Conservation (phyloP, 2,329 filamentous ascomycete species). For the Pyrenophora seminiperda region DNA sequence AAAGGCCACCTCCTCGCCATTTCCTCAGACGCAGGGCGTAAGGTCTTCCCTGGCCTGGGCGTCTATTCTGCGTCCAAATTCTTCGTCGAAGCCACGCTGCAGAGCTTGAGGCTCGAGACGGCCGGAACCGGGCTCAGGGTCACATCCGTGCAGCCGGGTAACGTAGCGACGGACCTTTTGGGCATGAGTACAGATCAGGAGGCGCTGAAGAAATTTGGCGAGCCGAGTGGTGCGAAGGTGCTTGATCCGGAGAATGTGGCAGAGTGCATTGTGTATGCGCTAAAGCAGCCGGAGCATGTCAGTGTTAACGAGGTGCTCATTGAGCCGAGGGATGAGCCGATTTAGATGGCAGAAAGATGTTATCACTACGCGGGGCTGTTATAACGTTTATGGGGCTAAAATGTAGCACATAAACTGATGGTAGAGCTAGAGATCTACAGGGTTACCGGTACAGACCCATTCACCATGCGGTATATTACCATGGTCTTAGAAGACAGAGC, state of each 20-base stretch:
- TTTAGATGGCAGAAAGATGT: conserved; percentile 15
- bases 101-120: conserved; percentile 75
- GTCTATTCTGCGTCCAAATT: conserved; percentile 85
- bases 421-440: no score
- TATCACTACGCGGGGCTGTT: neutral
- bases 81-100: conserved; percentile 83
- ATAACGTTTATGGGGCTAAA: neutral
- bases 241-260: conserved; percentile 76
- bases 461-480: no score
- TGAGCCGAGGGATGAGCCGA: conserved; percentile 48
- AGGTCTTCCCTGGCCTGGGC: conserved; percentile 79
- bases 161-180: conserved; percentile 74
- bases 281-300: conserved; percentile 75
- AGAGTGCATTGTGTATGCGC: conserved; percentile 72
- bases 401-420: no score
- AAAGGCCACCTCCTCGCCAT: conserved; percentile 78
- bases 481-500: no score
- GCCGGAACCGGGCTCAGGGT: conserved; percentile 74
- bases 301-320: conserved; percentile 81
- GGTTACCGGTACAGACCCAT: no score
- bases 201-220: conserved; percentile 78
- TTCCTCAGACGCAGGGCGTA: conserved; percentile 79
- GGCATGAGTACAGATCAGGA: conserved; percentile 76
- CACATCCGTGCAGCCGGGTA: conserved; percentile 77
- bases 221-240: conserved; percentile 75